Evolutionary conservation across 1,284 basidiomycete genomes (phyloP).

Genomic region (Leccinum subrobustum): DNA sequence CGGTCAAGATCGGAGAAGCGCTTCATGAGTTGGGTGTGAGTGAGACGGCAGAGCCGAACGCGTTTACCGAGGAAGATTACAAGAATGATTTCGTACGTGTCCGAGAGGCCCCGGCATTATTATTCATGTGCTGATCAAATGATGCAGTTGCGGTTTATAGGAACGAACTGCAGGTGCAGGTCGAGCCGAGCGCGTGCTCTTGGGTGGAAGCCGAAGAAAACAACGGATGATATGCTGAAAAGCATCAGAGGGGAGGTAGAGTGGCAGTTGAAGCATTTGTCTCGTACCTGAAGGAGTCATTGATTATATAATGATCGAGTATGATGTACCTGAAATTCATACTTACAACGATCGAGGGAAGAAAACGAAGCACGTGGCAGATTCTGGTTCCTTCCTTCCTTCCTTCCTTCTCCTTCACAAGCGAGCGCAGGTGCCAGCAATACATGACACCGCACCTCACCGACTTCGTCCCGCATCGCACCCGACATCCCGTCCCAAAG

Average conservation of each 20-base stretch:
- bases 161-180: no score
- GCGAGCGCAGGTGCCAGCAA: not conserved
- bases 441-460: conserved; percentile 8
- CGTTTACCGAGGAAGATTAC: conserved; percentile 36
- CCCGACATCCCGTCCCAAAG: not conserved
- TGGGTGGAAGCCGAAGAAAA: conserved; percentile 54
- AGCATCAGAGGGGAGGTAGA: conserved; percentile 46
- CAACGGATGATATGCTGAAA: conserved; percentile 45
- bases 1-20: conserved; percentile 27
- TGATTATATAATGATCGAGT: not conserved
- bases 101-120: no score
- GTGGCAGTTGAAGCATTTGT: conserved; percentile 20
- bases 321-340: no score
- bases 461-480: not conserved
- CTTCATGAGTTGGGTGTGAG: conserved; percentile 33
- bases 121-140: not conserved
- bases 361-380: not conserved
- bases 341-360: not conserved
- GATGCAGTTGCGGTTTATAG: no score
- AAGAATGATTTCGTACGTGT: conserved; percentile 17
- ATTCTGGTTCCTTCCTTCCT: not conserved
- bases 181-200: conserved; percentile 26
- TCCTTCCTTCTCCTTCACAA: not conserved
- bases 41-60: conserved; percentile 31
- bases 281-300: not conserved